phyloP scores from a whole-genome alignment of 345 rosid genomes.

The Sonneratia caseolaris region DNA sequence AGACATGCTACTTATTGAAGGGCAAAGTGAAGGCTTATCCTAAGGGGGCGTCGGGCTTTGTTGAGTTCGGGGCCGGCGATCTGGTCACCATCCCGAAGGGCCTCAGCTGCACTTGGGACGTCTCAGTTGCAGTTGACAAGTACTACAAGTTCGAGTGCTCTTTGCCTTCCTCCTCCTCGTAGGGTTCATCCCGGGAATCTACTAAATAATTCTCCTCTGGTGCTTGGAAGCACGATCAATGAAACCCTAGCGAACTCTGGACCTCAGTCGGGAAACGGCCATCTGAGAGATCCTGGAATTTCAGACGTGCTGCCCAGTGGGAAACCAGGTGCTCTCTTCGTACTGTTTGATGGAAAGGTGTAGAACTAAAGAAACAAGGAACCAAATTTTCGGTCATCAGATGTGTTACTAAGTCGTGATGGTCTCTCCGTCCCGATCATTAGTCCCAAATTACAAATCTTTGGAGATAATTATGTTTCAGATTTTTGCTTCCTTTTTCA shows the following conservation, averaged over 20 bases:
- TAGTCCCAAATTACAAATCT: background rate
- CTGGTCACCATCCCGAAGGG: slow-evolving; percentile 77
- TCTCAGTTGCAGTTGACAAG: slow-evolving; percentile 74
- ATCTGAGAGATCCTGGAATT: no score
- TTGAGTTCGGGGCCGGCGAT: slow-evolving; percentile 94
- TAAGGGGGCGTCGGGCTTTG: slow-evolving; percentile 43
- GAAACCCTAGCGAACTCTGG: no score
- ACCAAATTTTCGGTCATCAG: no score
- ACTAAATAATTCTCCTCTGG: no score
- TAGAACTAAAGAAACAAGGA: no score
- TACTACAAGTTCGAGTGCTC: slow-evolving; percentile 55
- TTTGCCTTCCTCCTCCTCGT: background rate
- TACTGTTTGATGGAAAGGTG: no score
- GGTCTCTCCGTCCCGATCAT: background rate
- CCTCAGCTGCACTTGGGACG: slow-evolving; percentile 89
- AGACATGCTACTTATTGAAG: slow-evolving; percentile 71
- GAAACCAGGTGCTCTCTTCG: no score
- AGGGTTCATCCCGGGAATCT: no score
- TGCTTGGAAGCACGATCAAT: no score
- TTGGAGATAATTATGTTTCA: background rate
- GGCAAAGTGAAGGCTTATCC: slow-evolving; percentile 74
- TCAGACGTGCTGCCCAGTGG: no score
- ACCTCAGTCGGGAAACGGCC: no score
- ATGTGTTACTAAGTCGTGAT: background rate
- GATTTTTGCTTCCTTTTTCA: background rate